These are phyloP conservation scores for Pistacia atlantica DNA, from an alignment of 345 rosid genomes.

Conservation along the genomic window DNA sequence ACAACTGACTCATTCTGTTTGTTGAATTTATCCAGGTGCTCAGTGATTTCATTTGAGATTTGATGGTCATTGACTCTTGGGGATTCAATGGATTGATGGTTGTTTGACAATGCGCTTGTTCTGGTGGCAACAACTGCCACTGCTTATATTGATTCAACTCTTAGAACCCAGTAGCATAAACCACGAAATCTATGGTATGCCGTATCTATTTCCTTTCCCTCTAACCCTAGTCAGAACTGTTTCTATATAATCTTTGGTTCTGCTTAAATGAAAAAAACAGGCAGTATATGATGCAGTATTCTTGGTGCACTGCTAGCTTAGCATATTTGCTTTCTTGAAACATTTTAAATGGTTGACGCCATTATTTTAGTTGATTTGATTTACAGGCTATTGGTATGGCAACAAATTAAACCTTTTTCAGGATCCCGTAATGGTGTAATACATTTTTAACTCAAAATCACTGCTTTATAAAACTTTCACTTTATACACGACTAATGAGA, in stretches of 20 bases:
- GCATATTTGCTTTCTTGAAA: not conserved
- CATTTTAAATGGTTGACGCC: not conserved
- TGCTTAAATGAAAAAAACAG: not conserved
- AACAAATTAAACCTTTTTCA: not conserved
- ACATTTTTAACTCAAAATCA: too few species aligned
- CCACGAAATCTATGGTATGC: constrained; percentile 31
- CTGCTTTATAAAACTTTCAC: too few species aligned
- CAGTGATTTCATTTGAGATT: not conserved
- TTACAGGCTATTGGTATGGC: not conserved
- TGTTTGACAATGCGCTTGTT: constrained; percentile 36
- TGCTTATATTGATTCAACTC: constrained; percentile 42
- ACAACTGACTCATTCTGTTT: not conserved
- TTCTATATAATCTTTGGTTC: not conserved
- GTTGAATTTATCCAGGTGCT: not conserved
- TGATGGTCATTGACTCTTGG: constrained; percentile 1
- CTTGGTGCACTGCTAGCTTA: not conserved
- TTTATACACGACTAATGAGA: too few species aligned
- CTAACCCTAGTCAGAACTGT: not conserved
- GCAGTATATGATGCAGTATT: not conserved
- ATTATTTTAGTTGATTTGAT: not conserved
- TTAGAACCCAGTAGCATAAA: constrained; percentile 20
- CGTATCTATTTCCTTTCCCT: not conserved
- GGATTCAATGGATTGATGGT: constrained; percentile 32
- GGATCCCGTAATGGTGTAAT: too few species aligned
- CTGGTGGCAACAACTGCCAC: constrained; percentile 42